Percentiles rank a stretch among this genome's conserved stretches.
Conservation (phyloP, 129 eudicot species). For the Ambrosia trifida region DNA sequence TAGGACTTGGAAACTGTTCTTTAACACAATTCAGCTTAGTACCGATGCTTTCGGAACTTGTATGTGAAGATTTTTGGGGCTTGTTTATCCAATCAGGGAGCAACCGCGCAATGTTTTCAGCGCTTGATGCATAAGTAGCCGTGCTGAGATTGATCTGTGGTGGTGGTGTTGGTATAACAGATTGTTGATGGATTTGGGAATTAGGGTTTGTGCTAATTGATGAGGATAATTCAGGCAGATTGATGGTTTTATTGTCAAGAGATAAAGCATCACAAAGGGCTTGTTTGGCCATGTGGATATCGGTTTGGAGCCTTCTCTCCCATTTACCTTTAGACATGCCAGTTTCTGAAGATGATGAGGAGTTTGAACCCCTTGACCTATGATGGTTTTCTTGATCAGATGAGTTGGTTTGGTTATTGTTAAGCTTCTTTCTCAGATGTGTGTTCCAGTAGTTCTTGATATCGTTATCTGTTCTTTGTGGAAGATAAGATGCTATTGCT, state of each 20-base stretch:
- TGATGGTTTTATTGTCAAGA: conserved; percentile 34
- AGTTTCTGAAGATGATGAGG: conserved; percentile 31
- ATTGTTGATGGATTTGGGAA: conserved; percentile 24
- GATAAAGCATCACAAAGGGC: conserved; percentile 47
- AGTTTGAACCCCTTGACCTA: conserved; percentile 20
- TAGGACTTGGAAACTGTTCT: conserved; percentile 32
- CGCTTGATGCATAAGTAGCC: conserved; percentile 42
- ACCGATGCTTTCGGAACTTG: conserved; percentile 39
- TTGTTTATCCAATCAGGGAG: conserved; percentile 40
- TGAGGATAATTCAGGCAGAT: conserved; percentile 26
- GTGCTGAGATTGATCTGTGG: conserved; percentile 14
- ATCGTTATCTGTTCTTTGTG: conserved; percentile 47
- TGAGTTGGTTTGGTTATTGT: conserved; percentile 32
- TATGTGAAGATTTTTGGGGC: conserved; percentile 26
- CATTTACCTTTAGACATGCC: conserved; percentile 42
- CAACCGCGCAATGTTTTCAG: conserved; percentile 40
- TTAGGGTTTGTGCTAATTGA: conserved; percentile 24
- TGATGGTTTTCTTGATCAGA: conserved; percentile 30
- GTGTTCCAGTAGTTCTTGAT: conserved; percentile 52
- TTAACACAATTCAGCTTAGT: conserved; percentile 21
- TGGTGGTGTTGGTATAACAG: conserved; percentile 12
- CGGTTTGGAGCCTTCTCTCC: conserved; percentile 50
- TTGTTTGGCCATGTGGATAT: conserved; percentile 47
- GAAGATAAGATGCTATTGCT: conserved; percentile 48
- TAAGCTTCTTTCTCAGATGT: conserved; percentile 43